Evolutionary conservation across 768 basidiomycete genomes (phyloP).

Genomic region (Lactarius sp.): DNA sequence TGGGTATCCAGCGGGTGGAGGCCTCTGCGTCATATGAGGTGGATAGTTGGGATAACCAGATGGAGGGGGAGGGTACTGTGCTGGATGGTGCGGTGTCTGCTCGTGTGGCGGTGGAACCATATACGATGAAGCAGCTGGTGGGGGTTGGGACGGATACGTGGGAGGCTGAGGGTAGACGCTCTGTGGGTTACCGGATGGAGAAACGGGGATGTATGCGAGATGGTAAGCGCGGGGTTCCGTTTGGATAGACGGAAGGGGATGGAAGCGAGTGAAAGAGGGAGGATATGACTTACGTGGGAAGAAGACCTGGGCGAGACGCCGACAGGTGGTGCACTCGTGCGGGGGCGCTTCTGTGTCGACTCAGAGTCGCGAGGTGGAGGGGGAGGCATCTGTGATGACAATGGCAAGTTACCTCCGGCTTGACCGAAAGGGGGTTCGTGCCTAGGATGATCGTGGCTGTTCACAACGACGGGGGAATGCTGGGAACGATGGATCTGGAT

Average conservation of each 20-base stretch:
- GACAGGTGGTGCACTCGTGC: slow-evolving; percentile 35
- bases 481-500: slow-evolving; percentile 26
- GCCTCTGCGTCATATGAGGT: slow-evolving; percentile 23
- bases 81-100: slow-evolving; percentile 39
- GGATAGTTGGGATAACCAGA: slow-evolving; percentile 34
- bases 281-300: slow-evolving; percentile 41
- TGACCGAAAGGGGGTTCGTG: slow-evolving; percentile 47
- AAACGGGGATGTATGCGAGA: slow-evolving; percentile 29
- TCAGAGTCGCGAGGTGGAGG: slow-evolving; percentile 32
- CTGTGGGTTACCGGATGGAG: slow-evolving; percentile 30
- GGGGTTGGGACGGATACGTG: slow-evolving; percentile 42
- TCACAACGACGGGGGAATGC: slow-evolving; percentile 26
- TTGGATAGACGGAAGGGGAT: background rate
- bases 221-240: slow-evolving; percentile 6
- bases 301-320: slow-evolving; percentile 45
- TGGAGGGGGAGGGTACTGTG: slow-evolving; percentile 38
- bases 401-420: slow-evolving; percentile 20
- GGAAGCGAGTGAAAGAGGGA: slow-evolving; percentile 15
- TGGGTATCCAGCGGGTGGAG: slow-evolving; percentile 27
- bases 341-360: slow-evolving; percentile 41
- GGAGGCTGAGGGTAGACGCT: slow-evolving; percentile 25
- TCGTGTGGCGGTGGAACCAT: slow-evolving; percentile 43
- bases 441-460: slow-evolving; percentile 27
- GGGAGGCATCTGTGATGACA: slow-evolving; percentile 26
- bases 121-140: slow-evolving; percentile 29